These are phyloP conservation scores for Cornus controversa DNA, from an alignment of 148 eudicot genomes.

Conservation along the genomic window DNA sequence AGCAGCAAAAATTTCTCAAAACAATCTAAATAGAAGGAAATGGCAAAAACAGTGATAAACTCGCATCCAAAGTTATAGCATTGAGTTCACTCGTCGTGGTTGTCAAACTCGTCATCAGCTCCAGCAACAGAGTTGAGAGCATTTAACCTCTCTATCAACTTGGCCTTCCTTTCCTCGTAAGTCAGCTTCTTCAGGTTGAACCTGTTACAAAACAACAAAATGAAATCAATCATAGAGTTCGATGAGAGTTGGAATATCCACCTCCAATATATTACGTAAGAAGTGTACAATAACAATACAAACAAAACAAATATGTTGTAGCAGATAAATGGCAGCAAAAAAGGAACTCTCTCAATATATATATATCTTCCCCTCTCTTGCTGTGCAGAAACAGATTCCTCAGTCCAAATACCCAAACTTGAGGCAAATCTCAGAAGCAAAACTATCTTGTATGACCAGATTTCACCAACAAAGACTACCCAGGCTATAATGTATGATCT, in stretches of 20 bases:
- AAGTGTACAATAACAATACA: too few species aligned
- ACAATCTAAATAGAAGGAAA: not conserved
- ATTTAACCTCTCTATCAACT: constrained; percentile 57
- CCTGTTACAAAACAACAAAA: constrained; percentile 24
- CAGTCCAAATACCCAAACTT: not conserved
- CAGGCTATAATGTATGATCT: not conserved
- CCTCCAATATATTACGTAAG: not conserved
- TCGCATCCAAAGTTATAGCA: not conserved
- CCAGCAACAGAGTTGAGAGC: constrained; percentile 62
- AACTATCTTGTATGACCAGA: not conserved
- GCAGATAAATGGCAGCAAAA: not conserved
- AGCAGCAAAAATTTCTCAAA: not conserved
- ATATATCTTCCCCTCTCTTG: too few species aligned
- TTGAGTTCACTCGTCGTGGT: constrained; percentile 41
- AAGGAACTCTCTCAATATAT: too few species aligned
- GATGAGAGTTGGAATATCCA: not conserved
- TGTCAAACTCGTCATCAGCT: constrained; percentile 35
- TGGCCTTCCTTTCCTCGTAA: constrained; percentile 65
- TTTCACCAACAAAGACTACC: too few species aligned
- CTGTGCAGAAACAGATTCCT: not conserved
- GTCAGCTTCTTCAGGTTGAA: constrained; percentile 70
- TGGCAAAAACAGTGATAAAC: not conserved
- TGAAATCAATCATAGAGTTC: not conserved
- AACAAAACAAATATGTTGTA: too few species aligned
- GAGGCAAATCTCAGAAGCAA: too few species aligned